Conservation (phyloP, 2,329 filamentous ascomycete genomes). For the Trichoderma cornu-damae region DNA sequence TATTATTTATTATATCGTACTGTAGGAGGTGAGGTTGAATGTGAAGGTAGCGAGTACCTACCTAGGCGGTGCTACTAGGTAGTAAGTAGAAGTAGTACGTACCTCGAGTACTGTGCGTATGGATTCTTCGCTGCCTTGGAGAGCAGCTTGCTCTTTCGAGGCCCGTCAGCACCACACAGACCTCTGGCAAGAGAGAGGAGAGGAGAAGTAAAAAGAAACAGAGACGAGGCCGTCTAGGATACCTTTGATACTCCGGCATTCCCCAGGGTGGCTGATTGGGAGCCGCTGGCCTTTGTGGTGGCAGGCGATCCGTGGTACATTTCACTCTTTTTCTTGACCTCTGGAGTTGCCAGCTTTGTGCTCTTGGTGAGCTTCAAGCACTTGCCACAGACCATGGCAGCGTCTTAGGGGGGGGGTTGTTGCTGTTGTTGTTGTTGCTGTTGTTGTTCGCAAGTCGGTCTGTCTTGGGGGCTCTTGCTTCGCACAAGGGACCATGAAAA, state of each 20-base stretch:
- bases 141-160: conserved; percentile 57
- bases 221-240: too few relatives aligned
- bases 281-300: conserved; percentile 34
- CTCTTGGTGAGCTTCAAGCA: conserved; percentile 57
- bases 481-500: not conserved
- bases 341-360: conserved; percentile 56
- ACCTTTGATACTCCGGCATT: conserved; percentile 57
- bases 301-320: conserved; percentile 60
- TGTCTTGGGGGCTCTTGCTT: not conserved
- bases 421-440: too few relatives aligned
- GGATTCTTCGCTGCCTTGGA: conserved; percentile 62
- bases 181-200: not conserved
- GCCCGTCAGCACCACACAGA: not conserved
- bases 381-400: conserved; percentile 57
- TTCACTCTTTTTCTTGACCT: conserved; percentile 62
- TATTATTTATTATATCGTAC: too few relatives aligned
- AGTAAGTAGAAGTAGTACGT: not conserved
- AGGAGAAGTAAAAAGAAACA: too few relatives aligned
- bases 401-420: too few relatives aligned
- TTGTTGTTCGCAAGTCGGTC: not conserved
- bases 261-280: conserved; percentile 51
- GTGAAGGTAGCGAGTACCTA: too few relatives aligned
- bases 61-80: not conserved
- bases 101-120: conserved; percentile 54
- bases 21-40: too few relatives aligned